Conservation (phyloP, 331 rosid genomes). For the Quercus phellos region DNA sequence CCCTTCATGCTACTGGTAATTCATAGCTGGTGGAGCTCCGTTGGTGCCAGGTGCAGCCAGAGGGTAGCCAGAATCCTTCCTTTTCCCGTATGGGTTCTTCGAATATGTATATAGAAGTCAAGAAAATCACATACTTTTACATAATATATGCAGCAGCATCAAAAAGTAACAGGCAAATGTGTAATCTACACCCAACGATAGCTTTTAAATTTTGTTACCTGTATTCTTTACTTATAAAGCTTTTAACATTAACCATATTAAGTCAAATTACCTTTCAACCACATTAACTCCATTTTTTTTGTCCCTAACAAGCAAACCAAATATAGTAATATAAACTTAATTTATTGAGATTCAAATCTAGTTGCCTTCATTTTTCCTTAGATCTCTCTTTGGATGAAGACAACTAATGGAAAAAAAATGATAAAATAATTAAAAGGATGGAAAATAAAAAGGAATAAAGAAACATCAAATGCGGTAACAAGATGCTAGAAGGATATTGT, state of each 20-base stretch:
- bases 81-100: constrained; percentile 93
- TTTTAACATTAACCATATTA: background rate
- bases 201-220: background rate
- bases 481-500: constrained; percentile 75
- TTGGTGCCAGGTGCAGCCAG: constrained; percentile 51
- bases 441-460: constrained; percentile 3
- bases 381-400: background rate
- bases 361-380: background rate
- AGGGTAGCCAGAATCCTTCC: constrained; percentile 66
- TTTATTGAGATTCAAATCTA: background rate
- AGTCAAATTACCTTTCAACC: background rate
- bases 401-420: background rate
- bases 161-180: background rate
- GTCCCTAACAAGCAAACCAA: background rate
- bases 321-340: background rate
- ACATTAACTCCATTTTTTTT: background rate
- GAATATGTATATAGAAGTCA: constrained; percentile 71
- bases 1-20: constrained; percentile 95
- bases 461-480: constrained; percentile 7
- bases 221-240: background rate
- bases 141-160: background rate
- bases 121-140: constrained; percentile 32
- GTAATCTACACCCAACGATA: too few relatives aligned
- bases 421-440: background rate
- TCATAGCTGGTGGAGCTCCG: constrained; percentile 72